These are phyloP conservation scores for Puccinia polysora DNA, from an alignment of 1,284 basidiomycete species.

Conservation along the genomic window DNA sequence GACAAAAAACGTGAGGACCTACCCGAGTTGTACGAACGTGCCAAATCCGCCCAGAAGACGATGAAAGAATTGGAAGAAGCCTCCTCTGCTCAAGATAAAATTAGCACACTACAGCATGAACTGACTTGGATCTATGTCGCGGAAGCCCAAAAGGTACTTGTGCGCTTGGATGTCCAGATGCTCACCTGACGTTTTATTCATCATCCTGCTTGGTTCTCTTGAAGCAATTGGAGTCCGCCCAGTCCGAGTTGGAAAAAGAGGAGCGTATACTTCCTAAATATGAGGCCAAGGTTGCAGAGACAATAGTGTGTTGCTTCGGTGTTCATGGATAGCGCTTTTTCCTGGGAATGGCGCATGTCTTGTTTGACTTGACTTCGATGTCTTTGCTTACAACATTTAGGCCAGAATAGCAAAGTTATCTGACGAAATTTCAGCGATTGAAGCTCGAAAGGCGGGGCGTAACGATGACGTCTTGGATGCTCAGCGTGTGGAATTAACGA, in stretches of 20 bases:
- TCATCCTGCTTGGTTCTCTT: not conserved
- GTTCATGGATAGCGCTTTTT: not conserved
- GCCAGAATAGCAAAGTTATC: slow-evolving; percentile 52
- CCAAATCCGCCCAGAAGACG: slow-evolving; percentile 62
- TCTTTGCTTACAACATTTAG: slow-evolving; percentile 26
- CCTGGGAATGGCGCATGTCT: not conserved
- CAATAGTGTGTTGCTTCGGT: slow-evolving; percentile 47
- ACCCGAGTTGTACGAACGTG: slow-evolving; percentile 65
- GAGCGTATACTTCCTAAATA: slow-evolving; percentile 29
- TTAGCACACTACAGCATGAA: slow-evolving; percentile 70
- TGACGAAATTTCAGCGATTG: slow-evolving; percentile 38
- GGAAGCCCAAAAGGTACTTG: slow-evolving; percentile 56
- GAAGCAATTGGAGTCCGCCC: slow-evolving; percentile 4
- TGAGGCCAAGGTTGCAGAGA: slow-evolving; percentile 58
- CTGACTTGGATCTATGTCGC: slow-evolving; percentile 84
- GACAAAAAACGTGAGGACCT: slow-evolving; percentile 60
- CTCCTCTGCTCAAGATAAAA: slow-evolving; percentile 65
- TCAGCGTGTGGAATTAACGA: slow-evolving; percentile 55
- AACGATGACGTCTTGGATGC: slow-evolving; percentile 57
- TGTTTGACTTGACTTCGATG: not conserved
- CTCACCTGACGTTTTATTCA: not conserved
- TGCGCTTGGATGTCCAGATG: not conserved
- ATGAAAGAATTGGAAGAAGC: slow-evolving; percentile 70
- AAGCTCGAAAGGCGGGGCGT: not conserved
- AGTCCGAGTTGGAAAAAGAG: slow-evolving; percentile 12